These are phyloP conservation scores for Cucurbita ficifolia DNA, from an alignment of 306 rosid genomes.

Conservation along the genomic window DNA sequence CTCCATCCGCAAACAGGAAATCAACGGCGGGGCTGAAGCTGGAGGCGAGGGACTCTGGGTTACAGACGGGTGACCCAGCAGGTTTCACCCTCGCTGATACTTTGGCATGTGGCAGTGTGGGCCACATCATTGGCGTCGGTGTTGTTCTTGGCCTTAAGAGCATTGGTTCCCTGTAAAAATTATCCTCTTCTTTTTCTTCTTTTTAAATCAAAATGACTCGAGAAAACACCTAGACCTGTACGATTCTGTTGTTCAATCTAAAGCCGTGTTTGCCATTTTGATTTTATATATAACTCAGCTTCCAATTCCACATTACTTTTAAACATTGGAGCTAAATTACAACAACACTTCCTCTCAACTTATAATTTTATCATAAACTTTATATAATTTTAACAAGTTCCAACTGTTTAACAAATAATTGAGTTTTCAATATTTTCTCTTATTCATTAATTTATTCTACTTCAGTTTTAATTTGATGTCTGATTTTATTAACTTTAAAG, in stretches of 20 bases:
- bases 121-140: slow-evolving; percentile 95
- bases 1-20: slow-evolving; percentile 93
- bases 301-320: not conserved
- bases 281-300: not conserved
- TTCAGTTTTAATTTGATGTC: no score
- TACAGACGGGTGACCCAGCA: slow-evolving; percentile 95
- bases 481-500: no score
- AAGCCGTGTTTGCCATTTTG: not conserved
- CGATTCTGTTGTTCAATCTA: not conserved
- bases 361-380: no score
- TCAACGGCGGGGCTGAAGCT: slow-evolving; percentile 84
- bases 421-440: no score
- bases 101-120: slow-evolving; percentile 76
- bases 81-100: slow-evolving; percentile 98
- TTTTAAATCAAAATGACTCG: not conserved
- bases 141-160: slow-evolving; percentile 89
- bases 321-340: not conserved
- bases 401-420: no score
- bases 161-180: slow-evolving; percentile 51
- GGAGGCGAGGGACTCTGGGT: slow-evolving; percentile 79
- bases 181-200: not conserved
- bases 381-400: no score
- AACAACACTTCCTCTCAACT: no score
- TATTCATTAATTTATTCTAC: no score
- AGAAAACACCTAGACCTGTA: not conserved